phyloP scores from a whole-genome alignment of 495 filamentous ascomycete species.

The Friedmanniomyces simplex region DNA sequence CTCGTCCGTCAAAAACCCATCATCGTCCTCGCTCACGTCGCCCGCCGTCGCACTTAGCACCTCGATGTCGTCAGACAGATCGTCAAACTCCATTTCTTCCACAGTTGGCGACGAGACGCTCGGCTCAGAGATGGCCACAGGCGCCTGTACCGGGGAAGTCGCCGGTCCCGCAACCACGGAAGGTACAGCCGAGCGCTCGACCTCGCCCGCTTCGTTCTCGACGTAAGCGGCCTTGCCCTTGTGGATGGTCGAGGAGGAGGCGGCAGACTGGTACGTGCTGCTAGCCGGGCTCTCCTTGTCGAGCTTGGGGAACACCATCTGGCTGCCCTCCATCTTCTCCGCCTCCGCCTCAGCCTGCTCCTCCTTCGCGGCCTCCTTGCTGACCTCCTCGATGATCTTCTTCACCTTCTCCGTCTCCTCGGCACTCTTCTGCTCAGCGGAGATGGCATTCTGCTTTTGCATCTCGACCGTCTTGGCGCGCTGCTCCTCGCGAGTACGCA shows the following conservation, averaged over 20 bases:
- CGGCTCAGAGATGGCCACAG: not conserved
- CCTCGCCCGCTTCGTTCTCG: slow-evolving; percentile 28
- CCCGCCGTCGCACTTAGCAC: slow-evolving; percentile 35
- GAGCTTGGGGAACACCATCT: slow-evolving; percentile 95
- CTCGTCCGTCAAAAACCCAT: slow-evolving; percentile 85
- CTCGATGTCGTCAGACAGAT: slow-evolving; percentile 58
- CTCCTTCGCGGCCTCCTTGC: slow-evolving; percentile 3
- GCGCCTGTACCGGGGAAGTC: not conserved
- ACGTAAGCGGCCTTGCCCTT: slow-evolving; percentile 31
- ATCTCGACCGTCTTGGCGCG: slow-evolving; percentile 6
- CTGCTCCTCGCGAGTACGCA: slow-evolving; percentile 17
- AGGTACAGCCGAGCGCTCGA: slow-evolving; percentile 15
- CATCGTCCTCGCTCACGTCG: slow-evolving; percentile 51
- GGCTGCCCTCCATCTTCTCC: slow-evolving; percentile 38
- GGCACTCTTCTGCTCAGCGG: slow-evolving; percentile 18
- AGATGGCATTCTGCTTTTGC: slow-evolving; percentile 7
- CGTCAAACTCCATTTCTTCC: slow-evolving; percentile 33
- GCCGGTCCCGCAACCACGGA: not conserved
- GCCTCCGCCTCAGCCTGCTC: slow-evolving; percentile 10
- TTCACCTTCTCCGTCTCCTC: slow-evolving; percentile 15
- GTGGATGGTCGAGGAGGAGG: slow-evolving; percentile 27
- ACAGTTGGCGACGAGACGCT: slow-evolving; percentile 7
- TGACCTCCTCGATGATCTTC: slow-evolving; percentile 13
- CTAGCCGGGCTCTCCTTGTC: slow-evolving; percentile 84
- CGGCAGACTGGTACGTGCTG: slow-evolving; percentile 57